phyloP scores from a whole-genome alignment of 257 asterid species.

The Ehretia macrophylla region DNA sequence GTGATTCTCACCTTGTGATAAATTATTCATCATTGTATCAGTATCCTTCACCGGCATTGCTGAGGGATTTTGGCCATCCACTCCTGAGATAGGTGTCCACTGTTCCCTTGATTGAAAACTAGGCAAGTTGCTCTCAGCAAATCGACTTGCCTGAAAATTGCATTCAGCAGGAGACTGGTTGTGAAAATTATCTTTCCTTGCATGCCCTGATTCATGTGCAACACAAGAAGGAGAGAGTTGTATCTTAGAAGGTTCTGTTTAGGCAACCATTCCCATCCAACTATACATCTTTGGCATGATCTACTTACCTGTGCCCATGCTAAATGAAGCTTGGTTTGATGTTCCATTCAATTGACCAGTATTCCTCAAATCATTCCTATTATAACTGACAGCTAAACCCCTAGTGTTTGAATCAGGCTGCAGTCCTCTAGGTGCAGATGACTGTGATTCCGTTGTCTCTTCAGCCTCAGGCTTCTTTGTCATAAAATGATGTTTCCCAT shows the following conservation, averaged over 20 bases:
- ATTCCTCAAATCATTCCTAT: conserved; percentile 48
- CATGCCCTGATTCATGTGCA: conserved; percentile 39
- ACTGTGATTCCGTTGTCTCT: conserved; percentile 53
- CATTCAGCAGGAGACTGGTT: conserved; percentile 40
- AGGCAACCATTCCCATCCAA: conserved; percentile 45
- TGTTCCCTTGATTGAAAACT: conserved; percentile 54
- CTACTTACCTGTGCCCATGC: conserved; percentile 38
- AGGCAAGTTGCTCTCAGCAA: conserved; percentile 42
- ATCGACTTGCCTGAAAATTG: conserved; percentile 40
- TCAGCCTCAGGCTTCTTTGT: conserved; percentile 48
- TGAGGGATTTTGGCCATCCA: conserved; percentile 46
- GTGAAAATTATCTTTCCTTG: conserved; percentile 46
- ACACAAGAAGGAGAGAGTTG: conserved; percentile 35
- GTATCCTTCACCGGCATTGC: conserved; percentile 44
- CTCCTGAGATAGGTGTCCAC: conserved; percentile 71
- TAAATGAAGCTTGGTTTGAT: conserved; percentile 38
- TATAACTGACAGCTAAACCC: conserved; percentile 33
- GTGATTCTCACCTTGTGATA: conserved; percentile 31
- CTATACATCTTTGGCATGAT: conserved; percentile 43
- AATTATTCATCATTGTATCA: conserved; percentile 33
- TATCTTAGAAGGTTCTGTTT: conserved; percentile 36
- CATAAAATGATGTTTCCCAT: conserved; percentile 39
- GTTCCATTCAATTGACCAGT: conserved; percentile 29
- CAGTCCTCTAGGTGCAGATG: conserved; percentile 45
- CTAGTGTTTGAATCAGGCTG: conserved; percentile 40